Percentiles rank a stretch among this genome's conserved stretches.
Conservation (phyloP, 768 basidiomycete species). For the Chiua virens region DNA sequence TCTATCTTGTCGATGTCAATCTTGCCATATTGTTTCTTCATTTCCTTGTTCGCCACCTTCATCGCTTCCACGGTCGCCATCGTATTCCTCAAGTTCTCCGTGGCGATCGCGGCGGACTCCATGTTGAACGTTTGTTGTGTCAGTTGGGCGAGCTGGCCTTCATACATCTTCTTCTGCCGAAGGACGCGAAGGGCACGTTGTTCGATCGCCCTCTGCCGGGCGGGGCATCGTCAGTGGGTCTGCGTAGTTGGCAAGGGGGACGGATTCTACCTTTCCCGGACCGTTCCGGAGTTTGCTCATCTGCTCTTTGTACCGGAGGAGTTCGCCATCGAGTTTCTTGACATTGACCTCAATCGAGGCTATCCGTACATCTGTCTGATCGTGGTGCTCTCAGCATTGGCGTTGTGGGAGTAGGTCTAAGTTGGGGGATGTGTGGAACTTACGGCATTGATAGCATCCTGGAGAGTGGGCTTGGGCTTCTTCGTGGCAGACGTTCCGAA, state of each 20-base stretch:
- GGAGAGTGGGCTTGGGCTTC: constrained; percentile 83
- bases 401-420: no score
- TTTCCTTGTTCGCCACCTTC: constrained; percentile 93
- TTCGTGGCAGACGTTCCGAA: constrained; percentile 73
- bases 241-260: background rate
- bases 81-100: constrained; percentile 97
- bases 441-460: constrained; percentile 92
- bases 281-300: constrained; percentile 92
- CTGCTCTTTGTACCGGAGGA: constrained; percentile 90
- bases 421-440: constrained; percentile 26
- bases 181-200: constrained; percentile 91
- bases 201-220: constrained; percentile 77
- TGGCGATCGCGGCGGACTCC: constrained; percentile 92
- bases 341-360: constrained; percentile 94
- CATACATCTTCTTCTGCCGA: constrained; percentile 96
- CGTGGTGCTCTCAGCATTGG: background rate
- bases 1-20: constrained; percentile 98
- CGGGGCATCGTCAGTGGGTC: background rate
- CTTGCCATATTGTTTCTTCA: constrained; percentile 96
- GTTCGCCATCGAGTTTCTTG: constrained; percentile 93
- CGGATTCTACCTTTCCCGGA: constrained; percentile 80
- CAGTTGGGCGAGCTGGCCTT: constrained; percentile 85
- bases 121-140: constrained; percentile 98
- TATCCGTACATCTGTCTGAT: constrained; percentile 83
- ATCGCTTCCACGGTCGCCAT: constrained; percentile 99